phyloP scores from a whole-genome alignment of 1,139 yeast genomes.

The Casaregolazyma suthepensis region DNA sequence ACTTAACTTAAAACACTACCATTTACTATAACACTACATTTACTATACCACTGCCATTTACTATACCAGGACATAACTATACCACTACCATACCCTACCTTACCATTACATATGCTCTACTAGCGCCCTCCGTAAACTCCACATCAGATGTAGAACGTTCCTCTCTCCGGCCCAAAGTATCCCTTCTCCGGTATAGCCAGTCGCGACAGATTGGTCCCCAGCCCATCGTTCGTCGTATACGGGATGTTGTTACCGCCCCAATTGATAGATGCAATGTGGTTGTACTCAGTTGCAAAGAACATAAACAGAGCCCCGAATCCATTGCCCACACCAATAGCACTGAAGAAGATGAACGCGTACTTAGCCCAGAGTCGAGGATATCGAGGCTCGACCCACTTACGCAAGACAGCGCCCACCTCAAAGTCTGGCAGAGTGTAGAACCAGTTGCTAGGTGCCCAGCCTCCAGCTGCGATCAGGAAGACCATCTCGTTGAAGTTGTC shows the following conservation, averaged over 20 bases:
- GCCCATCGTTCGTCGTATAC: conserved; percentile 39
- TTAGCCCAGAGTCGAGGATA: conserved; percentile 43
- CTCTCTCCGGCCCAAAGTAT: conserved; percentile 40
- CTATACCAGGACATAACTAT: too few relatives aligned
- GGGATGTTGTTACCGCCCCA: conserved; percentile 59
- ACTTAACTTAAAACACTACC: too few relatives aligned
- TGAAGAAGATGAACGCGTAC: conserved; percentile 46
- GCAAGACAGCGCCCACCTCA: conserved; percentile 34
- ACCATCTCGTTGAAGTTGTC: conserved; percentile 42
- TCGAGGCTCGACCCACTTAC: conserved; percentile 42
- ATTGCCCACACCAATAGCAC: conserved; percentile 51
- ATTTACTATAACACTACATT: too few relatives aligned
- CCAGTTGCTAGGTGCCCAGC: conserved; percentile 46
- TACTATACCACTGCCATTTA: too few relatives aligned
- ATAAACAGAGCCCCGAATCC: conserved; percentile 36
- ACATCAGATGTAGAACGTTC: conserved; percentile 12
- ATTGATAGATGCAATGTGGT: conserved; percentile 31
- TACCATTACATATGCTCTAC: background rate
- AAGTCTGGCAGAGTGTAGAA: conserved; percentile 46
- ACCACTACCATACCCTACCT: too few relatives aligned
- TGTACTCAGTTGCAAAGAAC: conserved; percentile 49
- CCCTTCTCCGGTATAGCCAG: conserved; percentile 40
- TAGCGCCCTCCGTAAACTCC: background rate
- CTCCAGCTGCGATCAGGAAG: conserved; percentile 40
- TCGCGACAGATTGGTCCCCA: conserved; percentile 31